Evolutionary conservation across 2,329 filamentous ascomycete species (phyloP).

Genomic region (Ambrosiella xylebori): DNA sequence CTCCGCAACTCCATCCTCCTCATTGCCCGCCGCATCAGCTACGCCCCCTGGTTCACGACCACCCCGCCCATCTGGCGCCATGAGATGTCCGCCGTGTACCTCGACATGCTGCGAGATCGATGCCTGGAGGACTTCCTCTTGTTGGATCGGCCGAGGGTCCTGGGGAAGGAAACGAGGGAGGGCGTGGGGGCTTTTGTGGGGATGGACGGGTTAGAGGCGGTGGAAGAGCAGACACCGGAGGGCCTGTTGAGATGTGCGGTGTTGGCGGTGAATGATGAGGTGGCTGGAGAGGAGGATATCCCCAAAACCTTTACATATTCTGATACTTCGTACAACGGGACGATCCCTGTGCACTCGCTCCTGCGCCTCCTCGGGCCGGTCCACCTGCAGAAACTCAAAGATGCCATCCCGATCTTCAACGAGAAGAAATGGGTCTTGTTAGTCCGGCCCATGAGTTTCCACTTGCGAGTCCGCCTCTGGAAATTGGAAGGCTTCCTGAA

Average conservation of each 20-base stretch:
- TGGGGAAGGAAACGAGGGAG: constrained; percentile 8
- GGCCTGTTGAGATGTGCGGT: neutral
- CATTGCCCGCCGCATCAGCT: constrained; percentile 2
- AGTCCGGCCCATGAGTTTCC: constrained; percentile 23
- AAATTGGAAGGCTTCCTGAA: constrained; percentile 38
- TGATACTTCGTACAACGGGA: constrained; percentile 17
- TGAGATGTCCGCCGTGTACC: constrained; percentile 38
- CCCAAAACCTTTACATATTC: neutral
- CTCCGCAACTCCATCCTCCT: constrained; percentile 4
- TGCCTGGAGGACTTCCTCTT: constrained; percentile 26
- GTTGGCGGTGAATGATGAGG: neutral
- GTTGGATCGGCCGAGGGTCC: constrained; percentile 15
- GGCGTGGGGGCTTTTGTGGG: constrained; percentile 7
- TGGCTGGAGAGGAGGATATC: neutral
- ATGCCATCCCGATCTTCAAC: constrained; percentile 20
- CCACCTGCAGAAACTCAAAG: constrained; percentile 24
- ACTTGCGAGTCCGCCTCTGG: constrained; percentile 37
- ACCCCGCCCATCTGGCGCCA: constrained; percentile 26
- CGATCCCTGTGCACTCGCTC: constrained; percentile 37
- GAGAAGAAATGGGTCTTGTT: constrained; percentile 28
- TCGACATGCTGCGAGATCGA: constrained; percentile 33
- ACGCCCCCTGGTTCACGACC: constrained; percentile 5
- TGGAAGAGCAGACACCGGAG: constrained; percentile 23
- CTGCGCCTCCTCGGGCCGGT: constrained; percentile 31
- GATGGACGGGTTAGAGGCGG: constrained; percentile 18